Percentiles rank a stretch among this genome's conserved stretches.
Conservation (phyloP, 2,329 filamentous ascomycete genomes). For the Cladophialophora exuberans region DNA sequence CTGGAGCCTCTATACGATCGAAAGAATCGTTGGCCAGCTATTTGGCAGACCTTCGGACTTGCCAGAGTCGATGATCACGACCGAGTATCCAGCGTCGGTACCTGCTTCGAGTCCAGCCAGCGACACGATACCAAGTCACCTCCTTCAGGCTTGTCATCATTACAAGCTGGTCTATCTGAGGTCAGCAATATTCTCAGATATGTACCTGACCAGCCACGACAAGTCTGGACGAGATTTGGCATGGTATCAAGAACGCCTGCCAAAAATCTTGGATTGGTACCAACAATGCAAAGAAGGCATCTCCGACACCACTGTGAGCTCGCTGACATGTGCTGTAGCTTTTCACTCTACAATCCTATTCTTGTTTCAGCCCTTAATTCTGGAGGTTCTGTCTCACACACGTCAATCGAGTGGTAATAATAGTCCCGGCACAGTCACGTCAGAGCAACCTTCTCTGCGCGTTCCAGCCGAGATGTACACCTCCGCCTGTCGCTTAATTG, state of each 20-base stretch:
- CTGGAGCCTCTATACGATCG: slow-evolving; percentile 13
- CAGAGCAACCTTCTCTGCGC: not conserved
- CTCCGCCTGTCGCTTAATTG: slow-evolving; percentile 2
- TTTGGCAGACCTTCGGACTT: slow-evolving; percentile 13
- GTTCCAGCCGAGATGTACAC: slow-evolving; percentile 3
- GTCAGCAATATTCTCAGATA: slow-evolving; percentile 5
- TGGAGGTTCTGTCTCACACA: slow-evolving; percentile 1
- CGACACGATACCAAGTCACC: slow-evolving; percentile 2
- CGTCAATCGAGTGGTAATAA: too few relatives aligned
- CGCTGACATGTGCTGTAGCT: slow-evolving; percentile 4
- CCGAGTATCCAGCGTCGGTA: slow-evolving; percentile 5
- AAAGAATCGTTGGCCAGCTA: slow-evolving; percentile 9
- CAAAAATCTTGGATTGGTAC: slow-evolving; percentile 6
- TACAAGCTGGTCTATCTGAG: too few relatives aligned
- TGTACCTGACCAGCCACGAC: slow-evolving; percentile 4
- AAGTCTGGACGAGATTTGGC: too few relatives aligned
- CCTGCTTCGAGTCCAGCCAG: slow-evolving; percentile 2
- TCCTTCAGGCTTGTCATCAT: slow-evolving; percentile 3
- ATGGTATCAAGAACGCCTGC: not conserved
- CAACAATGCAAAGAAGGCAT: slow-evolving; percentile 3
- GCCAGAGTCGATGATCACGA: slow-evolving; percentile 10
- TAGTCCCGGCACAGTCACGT: not conserved
- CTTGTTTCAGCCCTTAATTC: slow-evolving; percentile 11
- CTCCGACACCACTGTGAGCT: slow-evolving; percentile 1
- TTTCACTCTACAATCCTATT: slow-evolving; percentile 12